Base-by-base conservation (phyloP, 176 grass and related monocot genomes). In the Eragrostis curvula region DNA sequence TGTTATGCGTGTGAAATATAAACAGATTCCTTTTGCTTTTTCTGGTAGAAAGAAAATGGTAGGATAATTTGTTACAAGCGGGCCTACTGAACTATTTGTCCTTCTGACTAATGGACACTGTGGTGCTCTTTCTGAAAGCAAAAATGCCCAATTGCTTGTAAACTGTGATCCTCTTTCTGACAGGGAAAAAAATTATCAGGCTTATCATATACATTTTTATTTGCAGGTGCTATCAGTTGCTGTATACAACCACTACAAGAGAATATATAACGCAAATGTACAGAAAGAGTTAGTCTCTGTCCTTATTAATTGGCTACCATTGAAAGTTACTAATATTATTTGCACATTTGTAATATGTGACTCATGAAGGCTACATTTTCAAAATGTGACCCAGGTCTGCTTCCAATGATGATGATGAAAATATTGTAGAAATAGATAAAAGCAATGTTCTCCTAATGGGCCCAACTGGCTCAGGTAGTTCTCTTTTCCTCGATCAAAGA, bases 241-340 rank as follows among this genome's bases (percentile, higher is more conserved):
- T 72, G 96, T 98, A 77, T 92, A 98, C 86, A 98, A 98, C 79
- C 96, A 98, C 71, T 98, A 95, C 77, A 98, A 98, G 88, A 91
- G 96, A 95, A 91, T 98, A 84, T 88, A 89, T 86, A 91, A 95
- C 17, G 71, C 90, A 79, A 95, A 85, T 80, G 67, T 88, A 81
- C 93, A 86, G 84, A 95, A 91, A 98, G 96, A 93, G 96, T 98
- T 91, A 89, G 92, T 97, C 56, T 83, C 79, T 68, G 29, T 78
- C 68, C 48, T 86, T 46, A 27, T 27, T 60, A 12, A 60, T 10
- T 60, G 57, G 3, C 12, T 25, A 27, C 25, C 57, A 60, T 23
- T 27, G 25, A 74, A 89, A 72, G 69, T 42, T 44, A 49, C 74
- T 14, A 76, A 87, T 17, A 32, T 60, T 86, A 59, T 20, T 44